Conservation (phyloP, 2,329 filamentous ascomycete species). For the Chrysoporthe cubensis region DNA sequence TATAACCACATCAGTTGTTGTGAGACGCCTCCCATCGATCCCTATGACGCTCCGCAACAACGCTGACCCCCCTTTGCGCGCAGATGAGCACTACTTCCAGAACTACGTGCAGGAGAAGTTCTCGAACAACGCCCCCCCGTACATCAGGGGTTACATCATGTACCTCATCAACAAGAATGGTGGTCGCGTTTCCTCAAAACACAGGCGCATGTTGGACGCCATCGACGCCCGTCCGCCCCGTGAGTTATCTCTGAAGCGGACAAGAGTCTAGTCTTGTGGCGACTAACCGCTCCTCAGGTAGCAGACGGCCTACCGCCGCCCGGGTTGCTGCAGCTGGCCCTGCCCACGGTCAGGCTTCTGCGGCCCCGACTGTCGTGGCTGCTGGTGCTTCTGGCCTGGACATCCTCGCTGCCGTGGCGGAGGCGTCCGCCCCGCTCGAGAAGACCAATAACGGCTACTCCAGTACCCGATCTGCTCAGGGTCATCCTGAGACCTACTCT, state of each 20-base stretch:
- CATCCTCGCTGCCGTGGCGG: neutral
- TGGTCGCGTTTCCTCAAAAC: neutral
- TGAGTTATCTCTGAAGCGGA: neutral
- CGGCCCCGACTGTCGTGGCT: neutral
- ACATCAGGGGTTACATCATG: constrained; percentile 2
- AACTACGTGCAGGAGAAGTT: constrained; percentile 31
- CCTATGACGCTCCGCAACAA: no score
- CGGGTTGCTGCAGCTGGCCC: neutral
- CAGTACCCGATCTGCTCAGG: no score
- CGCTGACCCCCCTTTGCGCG: neutral
- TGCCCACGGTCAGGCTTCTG: neutral
- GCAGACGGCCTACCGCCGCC: neutral
- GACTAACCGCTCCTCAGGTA: neutral
- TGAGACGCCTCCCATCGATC: constrained; percentile 30
- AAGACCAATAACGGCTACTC: no score
- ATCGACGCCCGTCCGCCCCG: neutral
- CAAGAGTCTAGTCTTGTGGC: neutral
- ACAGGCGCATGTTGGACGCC: neutral
- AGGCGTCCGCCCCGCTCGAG: neutral
- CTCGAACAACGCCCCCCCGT: constrained; percentile 20
- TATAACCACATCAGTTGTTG: constrained; percentile 38
- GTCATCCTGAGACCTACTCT: no score
- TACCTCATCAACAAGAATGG: neutral
- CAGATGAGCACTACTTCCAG: constrained; percentile 41
- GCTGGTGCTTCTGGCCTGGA: neutral